Percentiles rank a stretch among this genome's conserved stretches.
Conservation (phyloP, 306 rosid genomes). For the Corylus americana region DNA sequence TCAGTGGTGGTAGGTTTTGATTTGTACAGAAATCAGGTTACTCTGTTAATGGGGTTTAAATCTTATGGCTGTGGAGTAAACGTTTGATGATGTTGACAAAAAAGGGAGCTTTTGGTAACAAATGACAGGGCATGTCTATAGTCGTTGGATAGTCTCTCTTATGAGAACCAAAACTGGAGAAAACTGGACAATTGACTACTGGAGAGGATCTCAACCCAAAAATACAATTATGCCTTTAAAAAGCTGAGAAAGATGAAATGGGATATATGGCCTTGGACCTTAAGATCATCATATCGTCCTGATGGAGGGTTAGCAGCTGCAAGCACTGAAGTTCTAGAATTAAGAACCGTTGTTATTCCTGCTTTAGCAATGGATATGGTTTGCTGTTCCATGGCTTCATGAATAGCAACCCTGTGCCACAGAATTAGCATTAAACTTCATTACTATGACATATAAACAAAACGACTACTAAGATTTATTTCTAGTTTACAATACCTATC, state of each 20-base stretch:
- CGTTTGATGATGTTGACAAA: background rate
- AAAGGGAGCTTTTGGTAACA: background rate
- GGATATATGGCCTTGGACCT: conserved; percentile 46
- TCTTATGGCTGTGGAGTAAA: background rate
- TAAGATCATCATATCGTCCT: conserved; percentile 98
- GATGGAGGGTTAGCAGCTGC: conserved; percentile 99
- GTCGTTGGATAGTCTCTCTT: background rate
- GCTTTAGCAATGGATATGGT: conserved; percentile 99
- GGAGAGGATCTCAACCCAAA: background rate
- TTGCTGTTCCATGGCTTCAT: conserved; percentile 99
- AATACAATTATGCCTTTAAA: background rate
- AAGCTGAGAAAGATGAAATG: conserved; percentile 9
- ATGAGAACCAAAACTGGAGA: background rate
- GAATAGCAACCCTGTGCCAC: conserved; percentile 85
- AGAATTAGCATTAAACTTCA: conserved; percentile 15
- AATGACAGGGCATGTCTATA: background rate
- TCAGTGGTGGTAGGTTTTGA: background rate
- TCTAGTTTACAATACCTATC: conserved; percentile 64
- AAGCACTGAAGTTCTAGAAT: conserved; percentile 96
- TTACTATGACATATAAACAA: background rate
- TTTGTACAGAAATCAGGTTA: background rate
- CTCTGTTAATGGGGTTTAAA: background rate
- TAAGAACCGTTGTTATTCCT: conserved; percentile 98
- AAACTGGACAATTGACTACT: background rate
- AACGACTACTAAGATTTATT: conserved; percentile 19